phyloP scores from a whole-genome alignment of 768 basidiomycete genomes.

The Boletus sensibilis region DNA sequence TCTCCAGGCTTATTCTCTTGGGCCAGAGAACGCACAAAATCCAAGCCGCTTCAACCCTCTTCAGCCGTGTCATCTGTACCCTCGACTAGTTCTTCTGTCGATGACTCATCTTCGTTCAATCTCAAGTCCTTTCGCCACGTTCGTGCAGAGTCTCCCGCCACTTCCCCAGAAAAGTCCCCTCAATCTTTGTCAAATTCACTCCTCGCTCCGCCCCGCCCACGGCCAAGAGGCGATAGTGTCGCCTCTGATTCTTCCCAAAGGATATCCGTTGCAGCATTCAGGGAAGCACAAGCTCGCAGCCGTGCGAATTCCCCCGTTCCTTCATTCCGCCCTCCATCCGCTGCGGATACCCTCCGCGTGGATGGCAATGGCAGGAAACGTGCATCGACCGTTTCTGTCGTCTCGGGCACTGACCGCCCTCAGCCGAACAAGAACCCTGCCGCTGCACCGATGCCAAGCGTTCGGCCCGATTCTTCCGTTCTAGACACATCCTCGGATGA shows the following conservation, averaged over 20 bases:
- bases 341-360: constrained; percentile 30
- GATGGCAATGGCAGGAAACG: constrained; percentile 27
- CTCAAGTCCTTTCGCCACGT: constrained; percentile 75
- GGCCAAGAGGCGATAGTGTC: constrained; percentile 57
- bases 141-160: constrained; percentile 42
- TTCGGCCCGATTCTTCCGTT: constrained; percentile 17
- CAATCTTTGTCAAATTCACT: constrained; percentile 25
- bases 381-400: constrained; percentile 30
- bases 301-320: constrained; percentile 59
- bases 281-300: constrained; percentile 70
- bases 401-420: constrained; percentile 16
- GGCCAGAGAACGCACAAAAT: constrained; percentile 39
- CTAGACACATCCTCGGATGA: constrained; percentile 32
- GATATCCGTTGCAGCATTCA: constrained; percentile 79
- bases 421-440: constrained; percentile 11
- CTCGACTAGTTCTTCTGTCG: constrained; percentile 20
- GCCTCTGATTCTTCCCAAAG: constrained; percentile 68
- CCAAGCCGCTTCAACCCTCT: constrained; percentile 27
- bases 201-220: constrained; percentile 41
- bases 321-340: constrained; percentile 43
- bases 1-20: constrained; percentile 38
- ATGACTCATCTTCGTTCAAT: constrained; percentile 53
- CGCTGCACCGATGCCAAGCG: constrained; percentile 4
- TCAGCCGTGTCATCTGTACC: constrained; percentile 36
- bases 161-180: constrained; percentile 17